These are phyloP conservation scores for Oryza meyeriana DNA, from an alignment of 176 grass and related monocot genomes.

Conservation along the genomic window DNA sequence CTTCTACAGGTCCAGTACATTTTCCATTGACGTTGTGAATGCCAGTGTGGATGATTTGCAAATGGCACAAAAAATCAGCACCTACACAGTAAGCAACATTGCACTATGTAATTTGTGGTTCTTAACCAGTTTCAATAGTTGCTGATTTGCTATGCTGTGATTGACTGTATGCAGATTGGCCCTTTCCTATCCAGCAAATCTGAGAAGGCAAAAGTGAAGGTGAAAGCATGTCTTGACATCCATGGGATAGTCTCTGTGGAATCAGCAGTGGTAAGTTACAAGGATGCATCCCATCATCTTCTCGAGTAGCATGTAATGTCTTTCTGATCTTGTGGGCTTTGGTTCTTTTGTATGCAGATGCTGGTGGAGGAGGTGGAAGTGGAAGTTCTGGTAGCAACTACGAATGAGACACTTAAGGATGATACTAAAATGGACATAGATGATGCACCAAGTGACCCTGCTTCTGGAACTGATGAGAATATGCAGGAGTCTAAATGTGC, in stretches of 20 bases:
- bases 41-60: conserved; percentile 20
- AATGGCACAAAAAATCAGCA: conserved; percentile 54
- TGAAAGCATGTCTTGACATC: conserved; percentile 74
- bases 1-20: conserved; percentile 58
- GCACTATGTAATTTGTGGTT: background rate
- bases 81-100: conserved; percentile 52
- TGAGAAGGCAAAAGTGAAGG: conserved; percentile 67
- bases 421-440: conserved; percentile 72
- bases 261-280: conserved; percentile 60
- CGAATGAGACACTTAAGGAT: conserved; percentile 48
- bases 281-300: background rate
- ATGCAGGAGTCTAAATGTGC: conserved; percentile 42
- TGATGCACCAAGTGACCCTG: conserved; percentile 43
- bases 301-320: background rate
- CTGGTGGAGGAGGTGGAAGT: conserved; percentile 89
- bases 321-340: background rate
- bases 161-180: conserved; percentile 52
- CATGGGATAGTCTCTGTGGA: conserved; percentile 67
- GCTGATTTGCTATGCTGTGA: conserved; percentile 7
- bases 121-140: background rate
- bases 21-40: conserved; percentile 63
- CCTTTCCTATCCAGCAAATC: conserved; percentile 73
- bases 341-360: conserved; percentile 47
- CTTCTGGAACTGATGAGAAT: conserved; percentile 44
- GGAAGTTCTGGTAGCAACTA: conserved; percentile 59